Conservation (phyloP, 1,284 basidiomycete species). For the Apiotrichum sp. region DNA sequence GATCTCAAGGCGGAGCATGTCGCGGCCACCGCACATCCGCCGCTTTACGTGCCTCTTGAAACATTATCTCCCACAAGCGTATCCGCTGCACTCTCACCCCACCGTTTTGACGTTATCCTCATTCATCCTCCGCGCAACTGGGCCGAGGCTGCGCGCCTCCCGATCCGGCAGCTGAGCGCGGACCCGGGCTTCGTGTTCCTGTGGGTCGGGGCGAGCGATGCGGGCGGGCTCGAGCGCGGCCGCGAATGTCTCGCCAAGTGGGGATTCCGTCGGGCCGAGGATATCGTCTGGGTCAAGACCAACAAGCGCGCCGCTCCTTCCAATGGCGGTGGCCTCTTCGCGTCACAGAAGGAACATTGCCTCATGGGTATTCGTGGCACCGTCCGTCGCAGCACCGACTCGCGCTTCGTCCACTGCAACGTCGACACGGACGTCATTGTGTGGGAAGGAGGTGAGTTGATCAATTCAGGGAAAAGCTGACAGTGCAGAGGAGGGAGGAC, state of each 20-base stretch:
- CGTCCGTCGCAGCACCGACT: slow-evolving; percentile 86
- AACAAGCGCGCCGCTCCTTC: slow-evolving; percentile 52
- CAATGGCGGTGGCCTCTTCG: slow-evolving; percentile 53
- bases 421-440: slow-evolving; percentile 96
- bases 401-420: slow-evolving; percentile 96
- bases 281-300: slow-evolving; percentile 95
- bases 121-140: slow-evolving; percentile 86
- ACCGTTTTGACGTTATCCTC: slow-evolving; percentile 83
- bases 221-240: slow-evolving; percentile 85
- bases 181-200: slow-evolving; percentile 92
- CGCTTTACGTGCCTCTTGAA: slow-evolving; percentile 31
- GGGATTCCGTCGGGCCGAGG: slow-evolving; percentile 94
- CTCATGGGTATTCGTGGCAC: slow-evolving; percentile 98
- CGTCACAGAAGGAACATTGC: slow-evolving; percentile 90
- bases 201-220: slow-evolving; percentile 90
- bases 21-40: slow-evolving; percentile 33
- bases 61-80: slow-evolving; percentile 1
- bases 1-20: slow-evolving; percentile 60
- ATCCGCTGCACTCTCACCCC: slow-evolving; percentile 14
- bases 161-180: slow-evolving; percentile 74
- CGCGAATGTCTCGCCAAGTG: slow-evolving; percentile 84
- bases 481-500: slow-evolving; percentile 38
- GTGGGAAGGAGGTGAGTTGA: slow-evolving; percentile 55
- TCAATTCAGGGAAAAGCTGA: not conserved
- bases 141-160: slow-evolving; percentile 72